Evolutionary conservation across 768 basidiomycete species (phyloP).

Genomic region (Lentinula edodes): DNA sequence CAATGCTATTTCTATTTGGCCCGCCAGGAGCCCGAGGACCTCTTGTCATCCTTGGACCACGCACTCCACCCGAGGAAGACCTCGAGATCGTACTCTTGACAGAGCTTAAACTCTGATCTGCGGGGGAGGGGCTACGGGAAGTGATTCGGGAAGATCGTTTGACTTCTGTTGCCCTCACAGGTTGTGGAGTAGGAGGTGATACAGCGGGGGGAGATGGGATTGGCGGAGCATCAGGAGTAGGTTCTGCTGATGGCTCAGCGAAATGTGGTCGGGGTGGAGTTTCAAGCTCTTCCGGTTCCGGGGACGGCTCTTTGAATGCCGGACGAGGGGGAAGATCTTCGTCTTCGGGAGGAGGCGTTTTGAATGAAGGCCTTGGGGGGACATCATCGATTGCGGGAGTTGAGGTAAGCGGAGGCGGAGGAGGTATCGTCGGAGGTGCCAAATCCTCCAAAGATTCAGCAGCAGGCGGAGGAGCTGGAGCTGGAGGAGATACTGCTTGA

Average conservation of each 20-base stretch:
- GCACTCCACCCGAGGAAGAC: conserved; percentile 26
- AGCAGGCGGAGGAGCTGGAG: conserved; percentile 13
- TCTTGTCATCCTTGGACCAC: conserved; percentile 46
- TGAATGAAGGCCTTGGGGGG: conserved; percentile 7
- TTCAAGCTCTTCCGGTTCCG: conserved; percentile 35
- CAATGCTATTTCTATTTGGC: conserved; percentile 38
- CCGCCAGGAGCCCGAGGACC: conserved; percentile 34
- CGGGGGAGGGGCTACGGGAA: conserved; percentile 40
- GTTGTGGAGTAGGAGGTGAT: conserved; percentile 45
- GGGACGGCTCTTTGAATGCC: conserved; percentile 47
- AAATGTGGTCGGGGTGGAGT: conserved; percentile 35
- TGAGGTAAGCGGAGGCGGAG: background rate
- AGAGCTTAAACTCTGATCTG: conserved; percentile 13
- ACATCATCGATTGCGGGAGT: background rate
- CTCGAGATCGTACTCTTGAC: conserved; percentile 14
- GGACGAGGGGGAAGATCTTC: conserved; percentile 30
- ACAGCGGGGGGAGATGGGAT: conserved; percentile 25
- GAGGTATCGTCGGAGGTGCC: background rate
- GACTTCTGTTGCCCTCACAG: conserved; percentile 23
- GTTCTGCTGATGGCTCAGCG: conserved; percentile 29
- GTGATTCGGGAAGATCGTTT: conserved; percentile 27
- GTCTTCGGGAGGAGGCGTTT: conserved; percentile 14
- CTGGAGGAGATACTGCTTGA: conserved; percentile 17
- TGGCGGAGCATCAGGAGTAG: conserved; percentile 14
- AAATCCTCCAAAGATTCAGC: background rate